Evolutionary conservation across 257 asterid species (phyloP).

Genomic region (Dorcoceras hygrometricum): DNA sequence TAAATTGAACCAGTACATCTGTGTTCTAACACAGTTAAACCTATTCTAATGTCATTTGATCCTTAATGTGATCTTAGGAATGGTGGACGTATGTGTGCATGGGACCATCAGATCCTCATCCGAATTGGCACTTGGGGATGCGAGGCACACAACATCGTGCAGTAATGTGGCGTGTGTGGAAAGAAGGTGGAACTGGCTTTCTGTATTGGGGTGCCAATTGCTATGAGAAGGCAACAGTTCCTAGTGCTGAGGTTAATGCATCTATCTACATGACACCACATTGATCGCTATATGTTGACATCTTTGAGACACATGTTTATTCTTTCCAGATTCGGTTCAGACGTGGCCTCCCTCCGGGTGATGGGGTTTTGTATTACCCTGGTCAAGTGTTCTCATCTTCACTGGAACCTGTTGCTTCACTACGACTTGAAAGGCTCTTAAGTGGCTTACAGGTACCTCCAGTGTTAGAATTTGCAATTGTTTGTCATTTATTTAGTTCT

Average conservation of each 20-base stretch:
- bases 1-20: conserved; percentile 4
- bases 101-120: conserved; percentile 99
- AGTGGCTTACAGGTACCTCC: conserved; percentile 89
- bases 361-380: conserved; percentile 91
- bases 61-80: conserved; percentile 49
- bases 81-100: conserved; percentile 99
- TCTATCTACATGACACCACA: conserved; percentile 18
- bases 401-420: conserved; percentile 80
- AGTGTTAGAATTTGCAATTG: conserved; percentile 2
- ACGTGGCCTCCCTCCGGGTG: conserved; percentile 99
- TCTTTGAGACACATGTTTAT: conserved; percentile 13
- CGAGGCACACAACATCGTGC: conserved; percentile 98
- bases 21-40: neutral
- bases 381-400: conserved; percentile 97
- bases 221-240: conserved; percentile 85
- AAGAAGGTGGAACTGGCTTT: conserved; percentile 97
- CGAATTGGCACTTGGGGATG: conserved; percentile 99
- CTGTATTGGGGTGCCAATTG: conserved; percentile 99
- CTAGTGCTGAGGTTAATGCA: conserved; percentile 84
- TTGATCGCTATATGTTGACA: conserved; percentile 11
- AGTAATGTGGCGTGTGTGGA: conserved; percentile 99
- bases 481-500: too few species aligned
- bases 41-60: conserved; percentile 16
- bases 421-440: conserved; percentile 87
- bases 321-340: conserved; percentile 72